phyloP scores from a whole-genome alignment of 495 filamentous ascomycete genomes.

The Aspergillus wentii region DNA sequence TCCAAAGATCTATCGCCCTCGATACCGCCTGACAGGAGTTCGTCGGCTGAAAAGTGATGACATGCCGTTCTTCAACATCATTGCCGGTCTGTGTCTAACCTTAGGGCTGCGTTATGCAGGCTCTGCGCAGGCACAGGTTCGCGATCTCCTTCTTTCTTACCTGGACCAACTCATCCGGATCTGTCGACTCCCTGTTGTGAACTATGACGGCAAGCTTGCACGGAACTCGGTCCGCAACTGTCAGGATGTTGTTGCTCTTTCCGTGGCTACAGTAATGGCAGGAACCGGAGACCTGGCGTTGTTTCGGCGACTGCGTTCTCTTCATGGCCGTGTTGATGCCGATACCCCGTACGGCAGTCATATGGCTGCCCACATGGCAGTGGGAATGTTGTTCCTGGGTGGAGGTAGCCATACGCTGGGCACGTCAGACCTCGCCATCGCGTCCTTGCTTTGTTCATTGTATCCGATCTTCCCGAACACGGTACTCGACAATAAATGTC shows the following conservation, averaged over 20 bases:
- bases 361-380: slow-evolving; percentile 84
- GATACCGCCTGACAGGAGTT: slow-evolving; percentile 48
- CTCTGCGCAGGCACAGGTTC: slow-evolving; percentile 63
- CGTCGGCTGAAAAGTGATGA: slow-evolving; percentile 63
- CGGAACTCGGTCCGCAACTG: slow-evolving; percentile 82
- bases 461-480: slow-evolving; percentile 88
- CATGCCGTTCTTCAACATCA: slow-evolving; percentile 88
- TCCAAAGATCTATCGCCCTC: slow-evolving; percentile 58
- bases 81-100: slow-evolving; percentile 82
- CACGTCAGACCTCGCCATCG: slow-evolving; percentile 81
- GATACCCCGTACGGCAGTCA: slow-evolving; percentile 92
- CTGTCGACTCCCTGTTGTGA: slow-evolving; percentile 57
- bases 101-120: slow-evolving; percentile 84
- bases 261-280: slow-evolving; percentile 86
- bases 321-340: slow-evolving; percentile 81
- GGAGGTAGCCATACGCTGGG: slow-evolving; percentile 89
- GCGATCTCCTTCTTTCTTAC: slow-evolving; percentile 78
- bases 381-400: slow-evolving; percentile 86
- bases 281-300: slow-evolving; percentile 85
- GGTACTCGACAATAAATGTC: slow-evolving; percentile 87
- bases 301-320: slow-evolving; percentile 81
- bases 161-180: slow-evolving; percentile 84
- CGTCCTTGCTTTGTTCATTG: slow-evolving; percentile 82
- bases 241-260: slow-evolving; percentile 77
- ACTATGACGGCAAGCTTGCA: slow-evolving; percentile 77